Base-by-base conservation (phyloP, 345 rosid species). In the Eutrema japonicum region DNA sequence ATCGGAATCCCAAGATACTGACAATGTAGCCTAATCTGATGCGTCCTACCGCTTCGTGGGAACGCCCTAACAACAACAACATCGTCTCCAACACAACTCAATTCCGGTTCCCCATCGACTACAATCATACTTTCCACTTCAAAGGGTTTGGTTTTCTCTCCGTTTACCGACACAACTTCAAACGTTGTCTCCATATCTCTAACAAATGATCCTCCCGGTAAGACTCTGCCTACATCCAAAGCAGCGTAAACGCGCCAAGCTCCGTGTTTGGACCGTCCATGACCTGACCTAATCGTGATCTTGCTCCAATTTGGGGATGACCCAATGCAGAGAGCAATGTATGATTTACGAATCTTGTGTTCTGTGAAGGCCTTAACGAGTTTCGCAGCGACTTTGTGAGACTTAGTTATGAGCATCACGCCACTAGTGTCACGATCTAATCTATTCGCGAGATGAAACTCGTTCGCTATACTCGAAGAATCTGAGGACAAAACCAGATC, bases 371-470 rank as follows among this genome's bases (percentile, higher is more conserved):
- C 97, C 75, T 86, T 95, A 29, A 88, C 96, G 55, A 92, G 93
- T 80, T 71, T 84, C 35, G 97, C 59, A 81, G 99, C 97, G 48
- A 87, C 92, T 68, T 84, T 95, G 68, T 88, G 92, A 0, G 85
- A 87, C 85, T 94, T 94, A 3, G 96, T 87, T n/a, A 88, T 85
- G 26, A 90, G 62, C 93, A 88, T 92, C 38, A 89, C 85, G 40
- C 97, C 97, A 18, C 92, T 92, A 10, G 98, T 94, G 70, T 94
- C 93, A 22, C 95, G 96, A 77, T 95, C 99, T 66, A 92, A 88
- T 60, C 98, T 76, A 47, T 94, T 94, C 13, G 96, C 94, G 51
- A 93, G 90, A 81, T 91, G 97, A 64, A 85, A 84, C 80, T 91
- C 97, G 57, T 38, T 64, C 55, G 56, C 5, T 22, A 18, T 10